Percentiles rank a stretch among this genome's conserved stretches.
These are phyloP conservation scores for Gnetum montanum DNA, from an alignment of 75 land plant genomes.

Conservation along the genomic window DNA sequence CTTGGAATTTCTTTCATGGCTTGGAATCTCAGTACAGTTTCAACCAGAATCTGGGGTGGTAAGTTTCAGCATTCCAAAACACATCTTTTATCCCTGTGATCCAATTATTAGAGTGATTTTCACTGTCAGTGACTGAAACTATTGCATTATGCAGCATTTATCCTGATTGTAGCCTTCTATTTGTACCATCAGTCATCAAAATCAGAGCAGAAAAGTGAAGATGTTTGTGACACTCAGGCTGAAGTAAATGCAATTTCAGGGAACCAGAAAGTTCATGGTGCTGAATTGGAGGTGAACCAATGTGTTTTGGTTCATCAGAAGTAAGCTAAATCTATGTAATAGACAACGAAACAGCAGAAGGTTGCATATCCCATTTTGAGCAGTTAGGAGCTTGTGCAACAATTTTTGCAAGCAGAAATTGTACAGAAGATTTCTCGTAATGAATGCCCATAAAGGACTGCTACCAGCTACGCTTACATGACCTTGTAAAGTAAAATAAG, in stretches of 20 bases:
- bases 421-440: too few relatives aligned
- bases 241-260: not conserved
- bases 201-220: not conserved
- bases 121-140: not conserved
- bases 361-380: too few relatives aligned
- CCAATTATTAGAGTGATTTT: not conserved
- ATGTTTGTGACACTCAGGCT: not conserved
- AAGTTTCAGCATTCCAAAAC: constrained; percentile 7
- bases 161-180: constrained; percentile 15
- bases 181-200: constrained; percentile 15
- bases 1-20: constrained; percentile 40
- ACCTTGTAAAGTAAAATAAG: too few relatives aligned
- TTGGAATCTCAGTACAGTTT: constrained; percentile 61
- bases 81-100: not conserved
- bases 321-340: too few relatives aligned
- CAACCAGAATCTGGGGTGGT: constrained; percentile 81
- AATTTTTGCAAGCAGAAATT: too few relatives aligned
- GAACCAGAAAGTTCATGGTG: not conserved
- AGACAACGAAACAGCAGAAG: too few relatives aligned
- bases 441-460: too few relatives aligned
- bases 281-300: constrained; percentile 1
- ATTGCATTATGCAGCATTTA: constrained; percentile 14
- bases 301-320: too few relatives aligned
- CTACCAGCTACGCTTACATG: too few relatives aligned
- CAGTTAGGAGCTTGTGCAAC: too few relatives aligned